Evolutionary conservation across 2,329 filamentous ascomycete species (phyloP), one percentile per base, ranked within the genome.

Genomic region (Colletotrichum incanum): DNA sequence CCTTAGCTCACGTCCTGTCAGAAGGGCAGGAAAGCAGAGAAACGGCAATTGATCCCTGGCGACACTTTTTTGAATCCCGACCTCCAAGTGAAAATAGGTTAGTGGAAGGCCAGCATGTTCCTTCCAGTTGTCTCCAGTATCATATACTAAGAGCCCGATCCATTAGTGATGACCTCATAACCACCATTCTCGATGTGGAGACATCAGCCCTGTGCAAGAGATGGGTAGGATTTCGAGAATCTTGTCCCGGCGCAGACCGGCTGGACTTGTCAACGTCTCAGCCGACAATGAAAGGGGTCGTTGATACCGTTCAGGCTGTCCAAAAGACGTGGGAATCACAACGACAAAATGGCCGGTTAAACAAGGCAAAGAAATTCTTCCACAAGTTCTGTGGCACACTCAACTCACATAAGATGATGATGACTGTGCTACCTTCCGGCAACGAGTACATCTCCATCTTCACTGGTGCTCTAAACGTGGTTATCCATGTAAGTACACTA

Each of bases 371-470:
- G 28, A 56, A 18, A 4, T 54, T 70, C 4, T 78, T 79, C 47
- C 78, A 79, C 63, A 76, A 70, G 18, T 77, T 79, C 37, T 79
- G 77, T 28, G 50, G 64, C 7, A 75, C 72, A 0, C 31, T 80
- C 16, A 59, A 77, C 61, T 75, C 77, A 0, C 79, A 80, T 34
- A 74, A 72, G 6, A 34, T 73, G 1, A 69, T 80, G 0, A 31
- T 80, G 8, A 58, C 78, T n/a, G 60, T 80, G 11, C 74, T 80
- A 0, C 78, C 79, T 0, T 74, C 77, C 5, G 76, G 77, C 1
- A 79, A 76, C 26, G 76, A 80, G 59, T 80, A 80, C 26, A 75
- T 79, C 3, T 79, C 78, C 0, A 66, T 80, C 0, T 79, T 80
- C n/a, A 75, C 77, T 2, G 78, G 78, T 0, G 73, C 72, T 0